These are phyloP conservation scores for Tephrocybe rancida DNA, from an alignment of 768 basidiomycete species.

Conservation along the genomic window DNA sequence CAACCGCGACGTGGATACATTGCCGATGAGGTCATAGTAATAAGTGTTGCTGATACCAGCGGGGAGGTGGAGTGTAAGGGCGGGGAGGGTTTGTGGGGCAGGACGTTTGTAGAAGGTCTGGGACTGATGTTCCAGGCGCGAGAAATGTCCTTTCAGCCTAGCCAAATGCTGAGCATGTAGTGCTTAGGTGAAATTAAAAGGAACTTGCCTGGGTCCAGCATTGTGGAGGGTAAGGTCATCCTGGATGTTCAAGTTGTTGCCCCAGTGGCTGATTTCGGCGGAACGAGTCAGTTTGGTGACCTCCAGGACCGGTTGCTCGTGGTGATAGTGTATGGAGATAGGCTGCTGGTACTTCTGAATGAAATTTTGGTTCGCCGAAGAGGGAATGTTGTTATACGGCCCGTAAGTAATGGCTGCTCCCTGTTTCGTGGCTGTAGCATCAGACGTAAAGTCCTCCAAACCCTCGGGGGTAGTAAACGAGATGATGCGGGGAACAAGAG, in stretches of 20 bases:
- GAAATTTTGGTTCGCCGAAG: constrained; percentile 60
- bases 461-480: constrained; percentile 72
- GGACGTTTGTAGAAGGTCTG: constrained; percentile 70
- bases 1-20: constrained; percentile 93
- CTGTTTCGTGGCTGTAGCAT: constrained; percentile 67
- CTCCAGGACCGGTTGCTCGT: constrained; percentile 81
- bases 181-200: neutral
- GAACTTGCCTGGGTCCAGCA: constrained; percentile 82
- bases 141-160: constrained; percentile 95
- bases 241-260: constrained; percentile 90
- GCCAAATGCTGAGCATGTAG: neutral
- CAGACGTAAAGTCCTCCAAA: constrained; percentile 59
- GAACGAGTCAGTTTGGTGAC: constrained; percentile 70
- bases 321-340: constrained; percentile 77
- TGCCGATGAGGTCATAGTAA: constrained; percentile 91
- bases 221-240: constrained; percentile 88
- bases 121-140: constrained; percentile 84
- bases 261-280: constrained; percentile 97
- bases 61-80: constrained; percentile 80
- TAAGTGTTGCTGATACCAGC: constrained; percentile 81
- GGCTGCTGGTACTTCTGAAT: constrained; percentile 62
- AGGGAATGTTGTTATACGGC: constrained; percentile 76
- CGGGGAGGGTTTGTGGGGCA: constrained; percentile 71
- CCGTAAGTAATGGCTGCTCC: constrained; percentile 88
- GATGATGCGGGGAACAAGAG: constrained; percentile 69